Evolutionary conservation across 1,284 basidiomycete genomes (phyloP).

Genomic region (Coniferiporia sulphurascens): DNA sequence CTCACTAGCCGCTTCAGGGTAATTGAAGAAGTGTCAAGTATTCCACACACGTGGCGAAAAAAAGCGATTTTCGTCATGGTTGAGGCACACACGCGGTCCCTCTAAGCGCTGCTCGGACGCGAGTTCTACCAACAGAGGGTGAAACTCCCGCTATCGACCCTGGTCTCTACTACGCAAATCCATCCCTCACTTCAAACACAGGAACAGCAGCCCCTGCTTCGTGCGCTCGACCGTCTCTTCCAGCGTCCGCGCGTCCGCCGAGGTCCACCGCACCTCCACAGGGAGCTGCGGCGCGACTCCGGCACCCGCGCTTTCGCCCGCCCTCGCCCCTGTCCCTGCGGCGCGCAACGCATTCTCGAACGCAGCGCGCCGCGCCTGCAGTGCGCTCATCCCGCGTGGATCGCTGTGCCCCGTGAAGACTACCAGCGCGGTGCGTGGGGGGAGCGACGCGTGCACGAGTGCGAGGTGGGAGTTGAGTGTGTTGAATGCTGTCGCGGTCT

Average conservation of each 20-base stretch:
- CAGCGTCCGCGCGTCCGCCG: slow-evolving; percentile 68
- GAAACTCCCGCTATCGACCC: too few relatives aligned
- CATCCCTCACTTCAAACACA: slow-evolving; percentile 28
- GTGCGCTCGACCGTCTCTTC: slow-evolving; percentile 76
- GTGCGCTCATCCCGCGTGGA: slow-evolving; percentile 68
- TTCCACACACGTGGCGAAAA: too few relatives aligned
- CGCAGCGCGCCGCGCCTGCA: slow-evolving; percentile 61
- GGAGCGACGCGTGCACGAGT: slow-evolving; percentile 62
- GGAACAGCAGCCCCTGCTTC: slow-evolving; percentile 77
- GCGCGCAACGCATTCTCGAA: slow-evolving; percentile 54
- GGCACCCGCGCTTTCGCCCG: too few relatives aligned
- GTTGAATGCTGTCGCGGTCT: slow-evolving; percentile 30
- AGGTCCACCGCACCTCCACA: slow-evolving; percentile 59
- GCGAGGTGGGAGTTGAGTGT: slow-evolving; percentile 58
- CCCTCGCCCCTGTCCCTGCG: not conserved
- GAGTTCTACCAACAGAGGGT: too few relatives aligned
- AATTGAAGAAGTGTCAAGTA: too few relatives aligned
- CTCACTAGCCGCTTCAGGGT: too few relatives aligned
- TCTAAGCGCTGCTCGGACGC: too few relatives aligned
- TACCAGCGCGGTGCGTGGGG: slow-evolving; percentile 73
- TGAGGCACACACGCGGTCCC: too few relatives aligned
- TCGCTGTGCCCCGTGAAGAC: slow-evolving; percentile 86
- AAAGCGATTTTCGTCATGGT: too few relatives aligned
- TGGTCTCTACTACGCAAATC: too few relatives aligned
- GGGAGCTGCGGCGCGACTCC: slow-evolving; percentile 36